Percentiles rank a stretch among this genome's conserved stretches.
Evolutionary conservation across 345 rosid genomes (phyloP).

Genomic region (Citrus medica): DNA sequence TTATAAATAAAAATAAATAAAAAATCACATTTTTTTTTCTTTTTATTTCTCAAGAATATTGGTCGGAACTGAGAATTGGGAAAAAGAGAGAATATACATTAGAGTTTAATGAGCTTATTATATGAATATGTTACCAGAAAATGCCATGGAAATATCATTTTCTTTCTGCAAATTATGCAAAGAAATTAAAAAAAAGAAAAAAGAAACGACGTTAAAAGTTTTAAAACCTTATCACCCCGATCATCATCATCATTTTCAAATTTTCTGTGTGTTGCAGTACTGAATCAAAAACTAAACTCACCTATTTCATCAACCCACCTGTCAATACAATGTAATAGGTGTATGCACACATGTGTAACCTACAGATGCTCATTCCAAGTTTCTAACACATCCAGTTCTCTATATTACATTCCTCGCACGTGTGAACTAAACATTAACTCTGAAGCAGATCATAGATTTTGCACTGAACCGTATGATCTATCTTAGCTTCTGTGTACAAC

Average conservation of each 20-base stretch:
- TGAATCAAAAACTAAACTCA: conserved; percentile 1
- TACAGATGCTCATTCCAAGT: conserved; percentile 22
- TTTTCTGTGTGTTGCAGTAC: background rate
- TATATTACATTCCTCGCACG: conserved; percentile 35
- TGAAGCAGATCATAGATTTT: conserved; percentile 5
- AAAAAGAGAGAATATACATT: conserved; percentile 1
- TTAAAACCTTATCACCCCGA: conserved; percentile 19
- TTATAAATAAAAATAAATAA: background rate
- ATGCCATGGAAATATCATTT: conserved; percentile 23
- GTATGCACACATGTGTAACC: conserved; percentile 28
- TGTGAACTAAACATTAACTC: conserved; percentile 22
- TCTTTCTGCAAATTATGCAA: conserved; percentile 13
- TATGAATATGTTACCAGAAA: background rate
- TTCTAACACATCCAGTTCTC: conserved; percentile 11
- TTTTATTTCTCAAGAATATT: background rate
- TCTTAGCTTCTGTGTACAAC: background rate
- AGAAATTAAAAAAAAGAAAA: background rate
- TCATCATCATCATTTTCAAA: background rate
- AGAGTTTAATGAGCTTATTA: background rate
- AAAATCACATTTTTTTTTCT: background rate
- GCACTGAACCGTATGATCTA: conserved; percentile 10
- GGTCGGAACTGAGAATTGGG: background rate
- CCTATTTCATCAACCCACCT: conserved; percentile 25
- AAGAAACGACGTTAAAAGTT: background rate
- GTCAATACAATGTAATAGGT: conserved; percentile 22